Percentiles rank a stretch among this genome's conserved stretches.
These are phyloP conservation scores for Trypanosoma grayi DNA, from an alignment of 208 protist genomes.

Conservation along the genomic window DNA sequence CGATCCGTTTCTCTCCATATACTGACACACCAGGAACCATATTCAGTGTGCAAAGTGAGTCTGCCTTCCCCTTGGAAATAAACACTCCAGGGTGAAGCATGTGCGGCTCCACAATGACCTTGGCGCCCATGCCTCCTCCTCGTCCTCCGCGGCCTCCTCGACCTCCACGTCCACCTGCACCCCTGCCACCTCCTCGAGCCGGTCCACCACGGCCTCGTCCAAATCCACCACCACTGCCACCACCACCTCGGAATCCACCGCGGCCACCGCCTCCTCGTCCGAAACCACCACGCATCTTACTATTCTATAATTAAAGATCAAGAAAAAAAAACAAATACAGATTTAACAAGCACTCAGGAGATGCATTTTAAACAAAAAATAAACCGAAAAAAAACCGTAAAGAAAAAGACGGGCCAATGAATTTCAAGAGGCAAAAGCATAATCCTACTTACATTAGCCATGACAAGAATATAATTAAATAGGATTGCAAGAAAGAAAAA, in stretches of 20 bases:
- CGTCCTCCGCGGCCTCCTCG: slow-evolving; percentile 55
- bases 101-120: slow-evolving; percentile 98
- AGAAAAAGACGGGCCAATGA: too few species aligned
- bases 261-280: slow-evolving; percentile 18
- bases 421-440: too few species aligned
- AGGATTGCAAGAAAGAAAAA: too few species aligned
- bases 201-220: slow-evolving; percentile 40
- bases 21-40: slow-evolving; percentile 98
- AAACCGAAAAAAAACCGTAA: too few species aligned
- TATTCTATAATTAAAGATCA: slow-evolving; percentile 2
- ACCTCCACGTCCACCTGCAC: slow-evolving; percentile 53
- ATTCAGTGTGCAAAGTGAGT: slow-evolving; percentile 98
- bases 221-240: slow-evolving; percentile 41
- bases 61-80: slow-evolving; percentile 98
- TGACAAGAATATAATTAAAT: too few species aligned
- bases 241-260: slow-evolving; percentile 37
- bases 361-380: too few species aligned
- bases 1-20: slow-evolving; percentile 99
- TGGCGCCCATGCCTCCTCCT: slow-evolving; percentile 88
- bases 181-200: slow-evolving; percentile 38
- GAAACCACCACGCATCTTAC: slow-evolving; percentile 16
- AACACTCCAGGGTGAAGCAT: slow-evolving; percentile 97
- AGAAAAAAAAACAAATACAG: slow-evolving; percentile 12
- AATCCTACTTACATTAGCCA: too few species aligned
- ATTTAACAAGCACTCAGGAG: too few species aligned